Conservation (phyloP, 2,329 filamentous ascomycete species). For the Fusarium verrucosum region DNA sequence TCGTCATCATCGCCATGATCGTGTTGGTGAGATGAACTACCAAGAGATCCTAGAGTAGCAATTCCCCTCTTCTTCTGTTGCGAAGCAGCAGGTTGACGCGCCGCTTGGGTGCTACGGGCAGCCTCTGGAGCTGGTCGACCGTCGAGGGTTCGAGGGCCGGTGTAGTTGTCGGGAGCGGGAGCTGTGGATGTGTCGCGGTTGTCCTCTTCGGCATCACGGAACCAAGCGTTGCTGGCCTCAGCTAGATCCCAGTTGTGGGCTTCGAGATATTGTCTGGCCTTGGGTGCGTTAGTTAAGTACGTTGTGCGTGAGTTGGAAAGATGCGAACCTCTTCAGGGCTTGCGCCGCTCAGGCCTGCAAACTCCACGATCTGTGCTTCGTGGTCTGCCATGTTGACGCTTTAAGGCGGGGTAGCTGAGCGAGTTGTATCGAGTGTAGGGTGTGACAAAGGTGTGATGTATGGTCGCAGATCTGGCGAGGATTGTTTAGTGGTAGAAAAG, state of each 20-base stretch:
- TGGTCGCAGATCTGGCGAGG: neutral
- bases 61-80: slow-evolving; percentile 68
- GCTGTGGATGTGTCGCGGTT: slow-evolving; percentile 56
- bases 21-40: slow-evolving; percentile 58
- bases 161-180: slow-evolving; percentile 58
- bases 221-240: slow-evolving; percentile 70
- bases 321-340: slow-evolving; percentile 43
- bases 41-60: slow-evolving; percentile 67
- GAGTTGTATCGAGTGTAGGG: neutral
- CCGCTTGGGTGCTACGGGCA: slow-evolving; percentile 42
- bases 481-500: neutral
- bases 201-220: slow-evolving; percentile 60
- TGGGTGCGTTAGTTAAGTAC: neutral
- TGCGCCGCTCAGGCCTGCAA: slow-evolving; percentile 43
- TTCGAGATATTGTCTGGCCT: slow-evolving; percentile 75
- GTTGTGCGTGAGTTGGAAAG: fast-evolving
- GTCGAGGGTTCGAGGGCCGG: slow-evolving; percentile 69
- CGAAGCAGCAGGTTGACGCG: slow-evolving; percentile 50
- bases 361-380: slow-evolving; percentile 44
- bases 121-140: slow-evolving; percentile 65
- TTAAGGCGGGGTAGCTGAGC: slow-evolving; percentile 38
- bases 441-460: neutral
- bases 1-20: slow-evolving; percentile 69
- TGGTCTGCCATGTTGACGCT: slow-evolving; percentile 46
- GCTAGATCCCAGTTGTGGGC: slow-evolving; percentile 73